Conservation (phyloP, 208 protist genomes). For the Herpetomonas tarakana region DNA sequence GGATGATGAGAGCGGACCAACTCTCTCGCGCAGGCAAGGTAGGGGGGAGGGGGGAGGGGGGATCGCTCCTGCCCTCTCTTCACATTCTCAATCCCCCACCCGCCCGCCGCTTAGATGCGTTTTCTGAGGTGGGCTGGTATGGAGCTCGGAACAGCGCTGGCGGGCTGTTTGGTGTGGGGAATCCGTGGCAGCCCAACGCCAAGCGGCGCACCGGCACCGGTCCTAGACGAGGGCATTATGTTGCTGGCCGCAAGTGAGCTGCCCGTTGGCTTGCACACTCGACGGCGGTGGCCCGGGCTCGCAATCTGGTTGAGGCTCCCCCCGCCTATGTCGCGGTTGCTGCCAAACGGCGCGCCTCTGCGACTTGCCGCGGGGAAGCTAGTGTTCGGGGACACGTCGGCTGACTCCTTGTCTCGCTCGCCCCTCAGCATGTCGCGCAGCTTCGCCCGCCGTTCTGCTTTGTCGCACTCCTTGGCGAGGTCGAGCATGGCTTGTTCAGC, state of each 20-base stretch:
- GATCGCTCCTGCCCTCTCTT: no score
- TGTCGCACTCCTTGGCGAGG: slow-evolving; percentile 85
- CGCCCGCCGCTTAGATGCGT: neutral
- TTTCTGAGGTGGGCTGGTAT: neutral
- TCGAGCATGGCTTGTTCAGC: slow-evolving; percentile 73
- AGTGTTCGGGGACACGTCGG: slow-evolving; percentile 25
- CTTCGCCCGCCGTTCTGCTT: slow-evolving; percentile 82
- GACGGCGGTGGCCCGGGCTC: neutral
- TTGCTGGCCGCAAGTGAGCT: neutral
- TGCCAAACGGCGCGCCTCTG: slow-evolving; percentile 2
- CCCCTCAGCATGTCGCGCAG: slow-evolving; percentile 82
- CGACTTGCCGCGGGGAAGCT: neutral
- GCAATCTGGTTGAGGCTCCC: neutral
- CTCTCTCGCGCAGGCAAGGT: no score
- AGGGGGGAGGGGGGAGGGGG: no score
- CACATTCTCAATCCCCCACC: no score
- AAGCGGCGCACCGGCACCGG: neutral
- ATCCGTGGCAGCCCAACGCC: neutral
- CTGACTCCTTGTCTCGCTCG: slow-evolving; percentile 69
- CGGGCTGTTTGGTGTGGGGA: neutral
- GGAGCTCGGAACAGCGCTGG: neutral
- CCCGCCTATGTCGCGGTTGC: neutral
- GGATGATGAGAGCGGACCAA: no score
- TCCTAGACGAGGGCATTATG: neutral
- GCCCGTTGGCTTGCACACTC: neutral